Conservation (phyloP, 352 stramenopile genomes). For the Plasmopara viticola region DNA sequence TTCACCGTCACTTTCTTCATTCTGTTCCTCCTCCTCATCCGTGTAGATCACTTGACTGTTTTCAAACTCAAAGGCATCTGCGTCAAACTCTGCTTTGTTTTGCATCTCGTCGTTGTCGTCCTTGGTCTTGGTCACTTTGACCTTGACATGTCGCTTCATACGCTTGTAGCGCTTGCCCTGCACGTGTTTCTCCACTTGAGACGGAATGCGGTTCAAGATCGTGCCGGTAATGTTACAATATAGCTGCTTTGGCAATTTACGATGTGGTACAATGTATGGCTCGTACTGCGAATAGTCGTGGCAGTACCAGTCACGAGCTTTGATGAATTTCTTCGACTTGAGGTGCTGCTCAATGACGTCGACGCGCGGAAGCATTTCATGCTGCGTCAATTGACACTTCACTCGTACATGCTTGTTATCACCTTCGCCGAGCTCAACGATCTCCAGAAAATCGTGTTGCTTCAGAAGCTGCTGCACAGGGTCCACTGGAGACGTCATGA, state of each 20-base stretch:
- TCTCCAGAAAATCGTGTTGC: conserved; percentile 48
- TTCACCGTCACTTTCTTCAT: conserved; percentile 4
- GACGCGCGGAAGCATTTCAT: conserved; percentile 67
- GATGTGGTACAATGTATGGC: conserved; percentile 85
- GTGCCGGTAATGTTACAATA: conserved; percentile 85
- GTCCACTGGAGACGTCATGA: conserved; percentile 9
- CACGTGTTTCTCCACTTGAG: conserved; percentile 85
- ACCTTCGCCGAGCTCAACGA: conserved; percentile 38
- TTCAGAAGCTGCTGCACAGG: conserved; percentile 36
- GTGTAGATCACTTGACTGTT: conserved; percentile 69
- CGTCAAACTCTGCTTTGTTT: conserved; percentile 52
- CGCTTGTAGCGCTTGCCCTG: conserved; percentile 83
- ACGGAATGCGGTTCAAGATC: conserved; percentile 85
- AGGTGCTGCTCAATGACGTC: conserved; percentile 62
- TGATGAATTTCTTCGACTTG: conserved; percentile 73
- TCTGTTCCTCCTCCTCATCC: conserved; percentile 55
- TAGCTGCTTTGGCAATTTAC: conserved; percentile 74
- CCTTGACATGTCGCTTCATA: conserved; percentile 68
- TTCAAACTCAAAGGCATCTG: conserved; percentile 78
- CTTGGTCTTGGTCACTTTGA: conserved; percentile 25
- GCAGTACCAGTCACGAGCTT: conserved; percentile 84
- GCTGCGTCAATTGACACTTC: conserved; percentile 64
- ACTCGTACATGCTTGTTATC: conserved; percentile 48
- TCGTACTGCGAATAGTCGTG: conserved; percentile 89
- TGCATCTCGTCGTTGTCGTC: conserved; percentile 19